Conservation (phyloP, 768 basidiomycete genomes). For the Panaeolus papilionaceus region DNA sequence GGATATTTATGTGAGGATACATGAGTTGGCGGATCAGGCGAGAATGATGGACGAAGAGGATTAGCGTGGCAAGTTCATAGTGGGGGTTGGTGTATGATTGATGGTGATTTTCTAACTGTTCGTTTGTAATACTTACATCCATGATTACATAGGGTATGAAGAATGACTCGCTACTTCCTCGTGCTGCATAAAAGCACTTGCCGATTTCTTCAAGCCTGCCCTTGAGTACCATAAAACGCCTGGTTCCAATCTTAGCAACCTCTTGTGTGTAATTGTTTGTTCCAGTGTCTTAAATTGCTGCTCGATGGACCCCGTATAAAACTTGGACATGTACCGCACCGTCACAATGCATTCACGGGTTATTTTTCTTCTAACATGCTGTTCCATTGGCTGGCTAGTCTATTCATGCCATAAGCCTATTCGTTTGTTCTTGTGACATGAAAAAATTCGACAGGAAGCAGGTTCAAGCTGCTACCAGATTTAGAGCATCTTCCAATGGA, state of each 20-base stretch:
- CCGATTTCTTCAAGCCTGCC: too few relatives aligned
- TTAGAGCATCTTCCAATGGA: not conserved
- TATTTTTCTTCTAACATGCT: not conserved
- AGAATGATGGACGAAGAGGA: conserved; percentile 26
- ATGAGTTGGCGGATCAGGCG: conserved; percentile 65
- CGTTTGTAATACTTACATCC: not conserved
- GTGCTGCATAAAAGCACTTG: not conserved
- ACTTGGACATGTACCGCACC: too few relatives aligned
- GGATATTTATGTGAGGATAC: conserved; percentile 66
- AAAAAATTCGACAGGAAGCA: too few relatives aligned
- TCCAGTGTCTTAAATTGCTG: too few relatives aligned
- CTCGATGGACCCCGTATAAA: too few relatives aligned
- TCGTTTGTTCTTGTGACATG: too few relatives aligned
- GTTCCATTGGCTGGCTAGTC: too few relatives aligned
- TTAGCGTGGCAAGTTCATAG: not conserved
- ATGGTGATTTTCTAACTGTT: conserved; percentile 4
- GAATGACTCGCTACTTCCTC: not conserved
- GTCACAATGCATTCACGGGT: not conserved
- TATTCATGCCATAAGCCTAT: too few relatives aligned
- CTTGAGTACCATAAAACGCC: too few relatives aligned
- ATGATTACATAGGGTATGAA: not conserved
- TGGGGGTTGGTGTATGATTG: not conserved
- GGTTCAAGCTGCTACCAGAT: not conserved
- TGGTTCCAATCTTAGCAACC: too few relatives aligned
- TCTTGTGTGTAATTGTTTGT: too few relatives aligned